Evolutionary conservation across 176 grass and related monocot genomes (phyloP).

Genomic region (Elymus sibiricus): DNA sequence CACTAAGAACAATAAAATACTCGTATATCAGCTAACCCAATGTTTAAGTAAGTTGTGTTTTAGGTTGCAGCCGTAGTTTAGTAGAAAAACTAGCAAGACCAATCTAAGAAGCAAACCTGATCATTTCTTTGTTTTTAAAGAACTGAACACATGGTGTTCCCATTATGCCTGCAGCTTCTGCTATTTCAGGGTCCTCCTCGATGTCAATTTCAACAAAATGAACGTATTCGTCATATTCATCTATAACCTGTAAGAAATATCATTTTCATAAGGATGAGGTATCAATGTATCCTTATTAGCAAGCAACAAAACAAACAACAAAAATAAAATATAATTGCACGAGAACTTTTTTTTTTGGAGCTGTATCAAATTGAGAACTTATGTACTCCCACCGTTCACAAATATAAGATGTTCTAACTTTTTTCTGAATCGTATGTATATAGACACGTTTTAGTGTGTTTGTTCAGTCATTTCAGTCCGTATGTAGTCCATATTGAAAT

Average conservation of each 20-base stretch:
- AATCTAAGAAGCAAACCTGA: slow-evolving; percentile 57
- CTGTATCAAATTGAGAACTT: background rate
- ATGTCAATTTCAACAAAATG: slow-evolving; percentile 99
- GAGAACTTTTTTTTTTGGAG: background rate
- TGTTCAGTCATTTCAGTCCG: no score
- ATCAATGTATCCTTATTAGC: background rate
- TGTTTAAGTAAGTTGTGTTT: background rate
- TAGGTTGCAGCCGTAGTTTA: background rate
- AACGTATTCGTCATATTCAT: slow-evolving; percentile 65
- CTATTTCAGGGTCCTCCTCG: slow-evolving; percentile 97
- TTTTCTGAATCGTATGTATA: no score
- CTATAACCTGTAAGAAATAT: slow-evolving; percentile 67
- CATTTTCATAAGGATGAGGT: background rate
- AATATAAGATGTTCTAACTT: no score
- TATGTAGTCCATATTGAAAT: no score
- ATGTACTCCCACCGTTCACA: no score
- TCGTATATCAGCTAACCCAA: background rate
- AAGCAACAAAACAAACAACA: slow-evolving; percentile 7
- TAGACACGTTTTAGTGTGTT: no score
- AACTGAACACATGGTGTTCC: slow-evolving; percentile 99
- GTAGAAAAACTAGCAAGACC: background rate
- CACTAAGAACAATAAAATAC: background rate
- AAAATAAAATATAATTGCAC: background rate
- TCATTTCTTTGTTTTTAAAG: slow-evolving; percentile 99
- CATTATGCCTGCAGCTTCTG: slow-evolving; percentile 99